phyloP scores from a whole-genome alignment of 108 stramenopile genomes.

The Pelagomonas calceolata region DNA sequence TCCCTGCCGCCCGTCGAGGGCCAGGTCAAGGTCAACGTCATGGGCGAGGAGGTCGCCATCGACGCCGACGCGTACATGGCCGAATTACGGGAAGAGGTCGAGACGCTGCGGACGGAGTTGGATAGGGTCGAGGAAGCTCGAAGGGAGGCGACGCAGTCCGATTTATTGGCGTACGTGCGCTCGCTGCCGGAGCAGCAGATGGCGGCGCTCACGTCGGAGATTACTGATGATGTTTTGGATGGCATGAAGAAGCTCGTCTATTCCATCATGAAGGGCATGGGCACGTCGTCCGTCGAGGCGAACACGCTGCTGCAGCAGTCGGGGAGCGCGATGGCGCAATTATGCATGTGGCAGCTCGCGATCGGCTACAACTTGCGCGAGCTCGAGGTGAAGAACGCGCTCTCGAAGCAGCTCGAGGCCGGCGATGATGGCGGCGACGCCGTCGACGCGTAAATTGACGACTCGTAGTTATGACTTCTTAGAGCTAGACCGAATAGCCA shows the following conservation, averaged over 20 bases:
- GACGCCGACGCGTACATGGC: constrained; percentile 83
- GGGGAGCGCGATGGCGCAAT: constrained; percentile 77
- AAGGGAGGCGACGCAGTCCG: constrained; percentile 67
- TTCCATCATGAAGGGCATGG: constrained; percentile 56
- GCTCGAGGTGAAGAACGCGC: constrained; percentile 73
- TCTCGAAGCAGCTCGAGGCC: constrained; percentile 1
- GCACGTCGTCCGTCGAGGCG: constrained; percentile 48
- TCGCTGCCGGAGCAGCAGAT: constrained; percentile 71
- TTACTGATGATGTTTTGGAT: constrained; percentile 78
- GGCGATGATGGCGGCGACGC: too few species aligned
- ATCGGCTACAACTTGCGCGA: constrained; percentile 85
- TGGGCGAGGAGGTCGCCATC: constrained; percentile 62
- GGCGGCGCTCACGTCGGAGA: constrained; percentile 56
- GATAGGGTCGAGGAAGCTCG: constrained; percentile 41
- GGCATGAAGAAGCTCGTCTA: constrained; percentile 87
- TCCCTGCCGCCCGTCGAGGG: neutral
- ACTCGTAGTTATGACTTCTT: too few species aligned
- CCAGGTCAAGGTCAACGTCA: neutral
- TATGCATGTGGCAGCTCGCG: constrained; percentile 97
- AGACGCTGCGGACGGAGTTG: constrained; percentile 54
- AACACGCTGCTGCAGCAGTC: constrained; percentile 79
- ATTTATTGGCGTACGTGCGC: constrained; percentile 79
- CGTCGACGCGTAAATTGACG: too few species aligned
- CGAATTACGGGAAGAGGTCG: constrained; percentile 68
- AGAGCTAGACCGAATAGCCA: too few species aligned